Percentiles rank a stretch among this genome's conserved stretches.
Evolutionary conservation across 108 stramenopile species (phyloP).

Genomic region (Cylindrotheca fusiformis): DNA sequence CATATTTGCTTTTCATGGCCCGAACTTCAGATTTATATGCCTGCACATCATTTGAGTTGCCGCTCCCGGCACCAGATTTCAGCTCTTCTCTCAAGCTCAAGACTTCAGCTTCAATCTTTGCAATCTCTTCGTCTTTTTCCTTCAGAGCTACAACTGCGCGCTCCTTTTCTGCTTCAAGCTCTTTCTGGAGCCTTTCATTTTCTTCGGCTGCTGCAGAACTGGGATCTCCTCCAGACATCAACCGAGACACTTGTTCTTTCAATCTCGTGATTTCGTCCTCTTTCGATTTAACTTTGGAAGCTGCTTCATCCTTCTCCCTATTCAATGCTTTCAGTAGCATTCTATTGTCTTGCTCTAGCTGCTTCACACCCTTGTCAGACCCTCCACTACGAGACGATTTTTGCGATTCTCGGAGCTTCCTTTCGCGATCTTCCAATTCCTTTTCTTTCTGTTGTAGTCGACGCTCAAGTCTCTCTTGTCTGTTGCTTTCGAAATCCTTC

Average conservation of each 20-base stretch:
- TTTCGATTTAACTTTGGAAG: neutral
- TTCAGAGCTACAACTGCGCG: neutral
- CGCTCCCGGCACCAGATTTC: neutral
- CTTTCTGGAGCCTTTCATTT: slow-evolving; percentile 3
- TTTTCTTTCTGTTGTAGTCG: slow-evolving; percentile 14
- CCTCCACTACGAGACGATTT: slow-evolving; percentile 1
- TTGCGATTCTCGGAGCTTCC: slow-evolving; percentile 11
- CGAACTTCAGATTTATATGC: slow-evolving; percentile 4
- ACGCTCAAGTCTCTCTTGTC: slow-evolving; percentile 15
- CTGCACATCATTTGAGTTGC: slow-evolving; percentile 3
- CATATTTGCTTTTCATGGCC: slow-evolving; percentile 9
- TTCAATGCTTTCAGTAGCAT: slow-evolving; percentile 3
- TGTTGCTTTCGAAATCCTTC: slow-evolving; percentile 2
- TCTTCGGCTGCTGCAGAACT: slow-evolving; percentile 4
- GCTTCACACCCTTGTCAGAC: neutral
- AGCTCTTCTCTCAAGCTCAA: neutral
- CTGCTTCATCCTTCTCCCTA: slow-evolving; percentile 4
- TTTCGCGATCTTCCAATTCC: slow-evolving; percentile 15
- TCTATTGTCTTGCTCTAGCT: slow-evolving; percentile 11
- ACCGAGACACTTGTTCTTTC: neutral
- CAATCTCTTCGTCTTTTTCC: slow-evolving; percentile 4
- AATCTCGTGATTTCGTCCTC: neutral
- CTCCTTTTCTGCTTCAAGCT: slow-evolving; percentile 3
- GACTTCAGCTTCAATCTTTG: neutral
- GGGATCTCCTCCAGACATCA: neutral